Percentiles rank a stretch among this genome's conserved stretches.
These are phyloP conservation scores for Xylariales sp. DNA, from an alignment of 2,329 filamentous ascomycete genomes.

Conservation along the genomic window DNA sequence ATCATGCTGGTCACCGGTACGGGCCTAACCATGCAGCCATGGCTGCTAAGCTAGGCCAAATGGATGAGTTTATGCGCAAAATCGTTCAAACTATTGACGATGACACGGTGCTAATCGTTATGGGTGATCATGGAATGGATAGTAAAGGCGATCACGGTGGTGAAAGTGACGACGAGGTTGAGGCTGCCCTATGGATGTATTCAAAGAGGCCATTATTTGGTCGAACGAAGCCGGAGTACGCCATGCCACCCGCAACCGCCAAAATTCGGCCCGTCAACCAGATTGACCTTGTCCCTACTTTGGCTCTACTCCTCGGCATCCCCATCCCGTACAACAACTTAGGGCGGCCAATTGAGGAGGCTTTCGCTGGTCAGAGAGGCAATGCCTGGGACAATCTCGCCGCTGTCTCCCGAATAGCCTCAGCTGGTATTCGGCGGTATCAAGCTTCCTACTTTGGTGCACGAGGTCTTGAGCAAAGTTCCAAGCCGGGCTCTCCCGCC, in stretches of 20 bases:
- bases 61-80: constrained; percentile 74
- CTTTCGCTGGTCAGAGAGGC: constrained; percentile 69
- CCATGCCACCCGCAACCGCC: constrained; percentile 61
- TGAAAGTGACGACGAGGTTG: constrained; percentile 92
- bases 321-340: constrained; percentile 97
- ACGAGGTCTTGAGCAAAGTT: constrained; percentile 61
- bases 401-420: constrained; percentile 68
- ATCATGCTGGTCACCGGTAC: constrained; percentile 95
- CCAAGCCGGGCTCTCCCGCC: constrained; percentile 48
- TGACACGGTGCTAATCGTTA: constrained; percentile 82
- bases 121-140: constrained; percentile 99
- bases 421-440: constrained; percentile 85
- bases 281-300: constrained; percentile 91
- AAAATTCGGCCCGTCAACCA: constrained; percentile 75
- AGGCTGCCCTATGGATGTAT: constrained; percentile 98
- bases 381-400: constrained; percentile 74
- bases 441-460: constrained; percentile 77
- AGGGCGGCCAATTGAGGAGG: constrained; percentile 88
- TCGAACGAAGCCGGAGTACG: constrained; percentile 58
- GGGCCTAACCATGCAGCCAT: constrained; percentile 91
- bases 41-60: constrained; percentile 84
- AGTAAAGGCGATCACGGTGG: constrained; percentile 96
- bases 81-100: constrained; percentile 74
- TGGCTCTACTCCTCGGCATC: constrained; percentile 81
- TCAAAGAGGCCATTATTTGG: constrained; percentile 85